Evolutionary conservation across 371 early-diverging fungal species (phyloP), one percentile per base, ranked within the genome.

Genomic region (Mucor saturninus): DNA sequence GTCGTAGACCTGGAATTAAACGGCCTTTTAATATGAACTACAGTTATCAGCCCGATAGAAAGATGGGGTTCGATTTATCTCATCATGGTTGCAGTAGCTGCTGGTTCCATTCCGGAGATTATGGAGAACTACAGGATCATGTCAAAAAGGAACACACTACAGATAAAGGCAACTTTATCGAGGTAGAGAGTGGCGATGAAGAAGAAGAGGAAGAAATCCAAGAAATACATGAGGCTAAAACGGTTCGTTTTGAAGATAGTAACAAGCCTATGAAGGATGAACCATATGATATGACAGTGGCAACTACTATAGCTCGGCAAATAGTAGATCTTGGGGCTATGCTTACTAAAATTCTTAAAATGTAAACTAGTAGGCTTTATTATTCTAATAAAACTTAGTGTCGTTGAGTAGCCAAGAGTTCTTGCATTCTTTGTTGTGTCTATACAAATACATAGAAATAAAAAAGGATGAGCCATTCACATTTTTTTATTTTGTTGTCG

Each of bases 361-460:
- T 56, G 31, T 39, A 39, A 13, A 21, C 21, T 21, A 21, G 21
- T 21, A 21, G 21, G 21, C 21, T 55, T 10, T 8, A 37, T 29
- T 15, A 26, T 37, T 29, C 31, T 14, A 48, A n/a, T 35, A 35
- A 21, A 6, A 4, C 35, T 30, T 54, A 42, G 1, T 31, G 21
- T 29, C 40, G 15, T 38, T 80, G 81, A 14, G 72, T 68, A 28
- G 75, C 76, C 42, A 81, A 43, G 14, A 81, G 60, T 15, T 81
- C 82, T 62, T 81, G 82, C 79, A 81, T 79, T 37, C 77, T 67
- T 55, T 79, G 79, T 61, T 81, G 82, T 14, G 77, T 75, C 77
- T 79, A 64, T 29, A 15, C 42, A 35, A 26, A 38, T 21, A 21
- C 21, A 21, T 21, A 9, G 13, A 13, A 39, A 26, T 39, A 14